phyloP scores from a whole-genome alignment of 495 filamentous ascomycete genomes.

The Talaromyces adpressus region DNA sequence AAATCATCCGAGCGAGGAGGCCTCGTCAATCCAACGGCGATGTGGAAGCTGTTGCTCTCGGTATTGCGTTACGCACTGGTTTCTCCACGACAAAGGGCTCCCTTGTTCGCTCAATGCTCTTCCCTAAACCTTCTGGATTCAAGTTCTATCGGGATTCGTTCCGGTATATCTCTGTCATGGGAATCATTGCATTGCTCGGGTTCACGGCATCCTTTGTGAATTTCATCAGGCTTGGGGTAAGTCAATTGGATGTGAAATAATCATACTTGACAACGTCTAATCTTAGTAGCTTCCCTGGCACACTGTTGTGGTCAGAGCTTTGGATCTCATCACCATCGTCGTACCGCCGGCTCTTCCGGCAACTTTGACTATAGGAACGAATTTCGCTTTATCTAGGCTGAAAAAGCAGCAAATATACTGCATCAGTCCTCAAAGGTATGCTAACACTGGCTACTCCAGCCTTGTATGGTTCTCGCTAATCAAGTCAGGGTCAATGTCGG shows the following conservation, averaged over 20 bases:
- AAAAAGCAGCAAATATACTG: constrained; percentile 90
- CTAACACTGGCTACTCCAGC: not conserved
- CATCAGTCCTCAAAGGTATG: constrained; percentile 82
- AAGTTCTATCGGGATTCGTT: constrained; percentile 98
- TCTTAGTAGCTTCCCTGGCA: constrained; percentile 62
- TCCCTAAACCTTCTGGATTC: constrained; percentile 95
- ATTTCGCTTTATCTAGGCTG: constrained; percentile 83
- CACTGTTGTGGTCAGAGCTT: constrained; percentile 80
- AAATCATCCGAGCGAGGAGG: constrained; percentile 82
- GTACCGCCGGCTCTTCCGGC: constrained; percentile 96
- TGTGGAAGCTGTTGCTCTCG: constrained; percentile 86
- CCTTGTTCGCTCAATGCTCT: constrained; percentile 95
- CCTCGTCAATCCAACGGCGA: constrained; percentile 72
- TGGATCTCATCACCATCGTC: constrained; percentile 96
- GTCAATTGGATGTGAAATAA: constrained; percentile 11
- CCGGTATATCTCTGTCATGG: constrained; percentile 97
- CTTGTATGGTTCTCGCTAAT: constrained; percentile 3
- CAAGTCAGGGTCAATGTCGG: constrained; percentile 76
- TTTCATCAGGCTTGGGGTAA: constrained; percentile 71
- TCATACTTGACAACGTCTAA: constrained; percentile 16
- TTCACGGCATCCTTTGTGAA: constrained; percentile 90
- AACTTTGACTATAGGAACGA: constrained; percentile 92
- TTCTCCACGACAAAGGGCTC: constrained; percentile 98
- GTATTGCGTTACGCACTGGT: constrained; percentile 85
- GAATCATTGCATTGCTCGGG: constrained; percentile 73